These are phyloP conservation scores for Fusarium agapanthi DNA, from an alignment of 2,329 filamentous ascomycete genomes.

Conservation along the genomic window DNA sequence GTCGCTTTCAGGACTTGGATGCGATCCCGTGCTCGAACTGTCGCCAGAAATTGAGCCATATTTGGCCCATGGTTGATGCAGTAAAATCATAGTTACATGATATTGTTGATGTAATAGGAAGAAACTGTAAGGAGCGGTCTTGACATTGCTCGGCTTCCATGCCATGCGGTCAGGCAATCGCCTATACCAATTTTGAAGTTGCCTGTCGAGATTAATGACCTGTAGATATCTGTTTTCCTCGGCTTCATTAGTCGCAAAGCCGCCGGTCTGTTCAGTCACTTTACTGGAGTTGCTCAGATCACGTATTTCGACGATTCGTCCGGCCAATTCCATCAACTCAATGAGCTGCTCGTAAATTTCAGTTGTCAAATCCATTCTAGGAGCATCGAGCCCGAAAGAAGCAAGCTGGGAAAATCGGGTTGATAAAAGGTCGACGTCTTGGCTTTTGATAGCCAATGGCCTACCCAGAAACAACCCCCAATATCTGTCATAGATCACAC, in stretches of 20 bases:
- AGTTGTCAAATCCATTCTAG: constrained; percentile 25
- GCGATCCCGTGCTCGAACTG: constrained; percentile 44
- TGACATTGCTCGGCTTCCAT: constrained; percentile 62
- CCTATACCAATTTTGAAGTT: constrained; percentile 64
- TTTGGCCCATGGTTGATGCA: constrained; percentile 62
- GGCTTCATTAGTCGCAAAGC: constrained; percentile 43
- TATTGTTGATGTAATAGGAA: constrained; percentile 66
- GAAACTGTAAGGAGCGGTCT: constrained; percentile 59
- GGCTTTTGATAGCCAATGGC: constrained; percentile 61
- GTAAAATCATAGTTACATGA: constrained; percentile 60
- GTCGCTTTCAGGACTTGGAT: constrained; percentile 45
- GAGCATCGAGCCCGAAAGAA: constrained; percentile 41
- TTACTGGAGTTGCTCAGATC: constrained; percentile 49
- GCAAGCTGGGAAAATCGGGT: constrained; percentile 55
- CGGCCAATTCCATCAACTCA: constrained; percentile 64
- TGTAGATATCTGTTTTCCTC: constrained; percentile 60
- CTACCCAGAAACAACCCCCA: constrained; percentile 65
- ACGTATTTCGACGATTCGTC: constrained; percentile 58
- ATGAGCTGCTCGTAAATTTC: constrained; percentile 62
- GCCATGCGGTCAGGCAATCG: constrained; percentile 57
- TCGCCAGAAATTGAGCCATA: constrained; percentile 54
- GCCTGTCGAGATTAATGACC: constrained; percentile 60
- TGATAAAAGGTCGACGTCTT: constrained; percentile 59
- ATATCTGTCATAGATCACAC: constrained; percentile 62
- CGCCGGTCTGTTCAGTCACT: constrained; percentile 43